phyloP scores from a whole-genome alignment of 2,329 filamentous ascomycete species.

The Aspergillus ruber region DNA sequence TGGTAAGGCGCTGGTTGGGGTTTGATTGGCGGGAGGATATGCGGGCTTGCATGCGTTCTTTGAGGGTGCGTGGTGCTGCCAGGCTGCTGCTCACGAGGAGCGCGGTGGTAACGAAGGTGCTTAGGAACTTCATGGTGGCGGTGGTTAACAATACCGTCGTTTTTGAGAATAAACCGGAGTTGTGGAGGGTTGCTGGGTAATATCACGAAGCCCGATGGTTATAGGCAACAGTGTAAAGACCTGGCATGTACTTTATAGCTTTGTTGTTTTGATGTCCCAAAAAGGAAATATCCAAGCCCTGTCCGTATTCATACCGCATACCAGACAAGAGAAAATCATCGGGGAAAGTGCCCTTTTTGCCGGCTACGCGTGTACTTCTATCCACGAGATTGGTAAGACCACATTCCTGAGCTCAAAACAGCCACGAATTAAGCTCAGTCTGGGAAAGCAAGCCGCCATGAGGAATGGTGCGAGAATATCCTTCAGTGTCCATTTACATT shows the following conservation, averaged over 20 bases:
- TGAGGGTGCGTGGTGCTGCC: conserved; percentile 22
- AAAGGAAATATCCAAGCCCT: neutral
- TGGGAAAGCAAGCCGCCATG: no score
- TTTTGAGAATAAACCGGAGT: neutral
- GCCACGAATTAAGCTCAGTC: no score
- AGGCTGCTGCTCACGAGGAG: conserved; percentile 19
- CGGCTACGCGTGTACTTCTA: neutral
- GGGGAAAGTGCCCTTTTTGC: neutral
- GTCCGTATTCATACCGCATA: neutral
- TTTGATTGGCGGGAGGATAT: conserved; percentile 19
- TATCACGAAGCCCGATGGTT: neutral
- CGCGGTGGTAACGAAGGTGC: conserved; percentile 14
- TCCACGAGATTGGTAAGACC: no score
- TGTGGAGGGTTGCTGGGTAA: neutral
- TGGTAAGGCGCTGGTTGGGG: conserved; percentile 11
- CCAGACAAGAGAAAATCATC: neutral
- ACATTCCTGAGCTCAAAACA: no score
- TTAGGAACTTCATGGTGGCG: conserved; percentile 25
- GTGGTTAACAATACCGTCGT: neutral
- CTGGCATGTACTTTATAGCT: neutral
- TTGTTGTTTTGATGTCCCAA: neutral
- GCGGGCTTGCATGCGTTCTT: conserved; percentile 24
- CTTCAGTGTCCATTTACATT: no score
- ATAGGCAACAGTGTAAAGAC: neutral
- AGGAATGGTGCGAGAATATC: no score